Percentiles rank a stretch among this genome's conserved stretches.
Conservation (phyloP, 176 grass and related monocot species). For the Eleusine coracana region DNA sequence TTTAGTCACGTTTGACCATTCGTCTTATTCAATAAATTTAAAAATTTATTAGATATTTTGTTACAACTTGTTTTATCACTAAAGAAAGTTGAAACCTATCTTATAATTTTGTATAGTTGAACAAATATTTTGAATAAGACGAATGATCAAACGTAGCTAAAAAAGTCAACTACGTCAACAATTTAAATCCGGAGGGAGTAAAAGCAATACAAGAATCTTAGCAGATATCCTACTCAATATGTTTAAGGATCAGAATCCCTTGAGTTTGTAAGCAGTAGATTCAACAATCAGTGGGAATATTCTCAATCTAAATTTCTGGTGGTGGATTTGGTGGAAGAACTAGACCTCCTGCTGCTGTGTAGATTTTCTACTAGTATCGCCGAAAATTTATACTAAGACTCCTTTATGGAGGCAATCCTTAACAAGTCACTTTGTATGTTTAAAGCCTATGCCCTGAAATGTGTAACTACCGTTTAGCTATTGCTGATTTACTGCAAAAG, state of each 20-base stretch:
- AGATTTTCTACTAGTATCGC: neutral
- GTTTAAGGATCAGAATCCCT: neutral
- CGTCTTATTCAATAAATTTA: no score
- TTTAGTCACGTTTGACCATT: no score
- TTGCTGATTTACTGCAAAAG: conserved; percentile 10
- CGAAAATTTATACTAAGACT: neutral
- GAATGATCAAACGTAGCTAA: no score
- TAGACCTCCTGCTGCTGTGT: neutral
- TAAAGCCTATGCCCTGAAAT: neutral
- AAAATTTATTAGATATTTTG: no score
- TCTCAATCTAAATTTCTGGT: conserved; percentile 24
- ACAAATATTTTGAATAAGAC: no score
- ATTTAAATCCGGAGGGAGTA: no score
- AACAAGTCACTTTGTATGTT: conserved; percentile 4
- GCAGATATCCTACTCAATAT: conserved; percentile 17
- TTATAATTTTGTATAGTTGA: no score
- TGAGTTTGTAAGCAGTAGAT: conserved; percentile 22
- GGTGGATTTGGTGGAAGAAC: conserved; percentile 3
- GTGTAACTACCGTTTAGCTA: conserved; percentile 18
- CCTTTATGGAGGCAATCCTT: conserved; percentile 25
- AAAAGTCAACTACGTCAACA: no score
- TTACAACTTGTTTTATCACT: no score
- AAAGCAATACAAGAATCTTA: conserved; percentile 5
- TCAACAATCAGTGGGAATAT: neutral
- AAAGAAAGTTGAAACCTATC: no score